These are phyloP conservation scores for Leccinum solheimii DNA, from an alignment of 1,284 basidiomycete species.

Conservation along the genomic window DNA sequence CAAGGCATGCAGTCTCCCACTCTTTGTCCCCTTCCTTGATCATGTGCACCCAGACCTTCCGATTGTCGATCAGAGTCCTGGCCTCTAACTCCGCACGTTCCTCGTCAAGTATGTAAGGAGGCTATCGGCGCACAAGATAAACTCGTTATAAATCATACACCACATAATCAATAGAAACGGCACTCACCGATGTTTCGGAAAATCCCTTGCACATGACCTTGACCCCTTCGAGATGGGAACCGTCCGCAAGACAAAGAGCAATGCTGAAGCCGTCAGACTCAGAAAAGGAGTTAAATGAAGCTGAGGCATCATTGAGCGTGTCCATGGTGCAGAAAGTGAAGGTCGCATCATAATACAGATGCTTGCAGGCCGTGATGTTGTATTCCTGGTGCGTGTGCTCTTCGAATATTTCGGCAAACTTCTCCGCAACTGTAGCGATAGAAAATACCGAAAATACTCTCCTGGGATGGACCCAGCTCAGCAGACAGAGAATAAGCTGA, in stretches of 20 bases:
- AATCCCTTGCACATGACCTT: conserved; percentile 56
- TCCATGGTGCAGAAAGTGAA: conserved; percentile 53
- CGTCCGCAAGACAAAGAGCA: conserved; percentile 45
- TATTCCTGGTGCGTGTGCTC: conserved; percentile 44
- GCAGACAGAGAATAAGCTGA: conserved; percentile 38
- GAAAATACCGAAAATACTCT: conserved; percentile 72
- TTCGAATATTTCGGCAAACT: conserved; percentile 50
- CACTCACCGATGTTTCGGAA: conserved; percentile 55
- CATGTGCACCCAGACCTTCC: conserved; percentile 63
- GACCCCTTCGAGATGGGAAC: conserved; percentile 44
- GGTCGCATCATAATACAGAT: conserved; percentile 62
- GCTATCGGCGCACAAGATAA: conserved; percentile 34
- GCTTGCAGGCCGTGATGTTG: conserved; percentile 32
- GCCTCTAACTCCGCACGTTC: conserved; percentile 54
- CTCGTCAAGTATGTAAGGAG: conserved; percentile 51
- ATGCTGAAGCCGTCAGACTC: conserved; percentile 29
- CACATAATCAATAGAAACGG: not conserved
- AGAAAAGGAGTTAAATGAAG: conserved; percentile 23
- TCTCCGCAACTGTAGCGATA: conserved; percentile 44
- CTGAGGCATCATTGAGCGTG: conserved; percentile 39
- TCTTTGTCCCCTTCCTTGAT: conserved; percentile 32
- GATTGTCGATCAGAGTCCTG: conserved; percentile 43
- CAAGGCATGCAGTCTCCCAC: conserved; percentile 58
- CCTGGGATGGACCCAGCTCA: conserved; percentile 27
- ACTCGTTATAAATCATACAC: conserved; percentile 3